Evolutionary conservation across 2,329 filamentous ascomycete species (phyloP), one percentile per base, ranked within the genome.

Genomic region (Apiospora phragmitis): DNA sequence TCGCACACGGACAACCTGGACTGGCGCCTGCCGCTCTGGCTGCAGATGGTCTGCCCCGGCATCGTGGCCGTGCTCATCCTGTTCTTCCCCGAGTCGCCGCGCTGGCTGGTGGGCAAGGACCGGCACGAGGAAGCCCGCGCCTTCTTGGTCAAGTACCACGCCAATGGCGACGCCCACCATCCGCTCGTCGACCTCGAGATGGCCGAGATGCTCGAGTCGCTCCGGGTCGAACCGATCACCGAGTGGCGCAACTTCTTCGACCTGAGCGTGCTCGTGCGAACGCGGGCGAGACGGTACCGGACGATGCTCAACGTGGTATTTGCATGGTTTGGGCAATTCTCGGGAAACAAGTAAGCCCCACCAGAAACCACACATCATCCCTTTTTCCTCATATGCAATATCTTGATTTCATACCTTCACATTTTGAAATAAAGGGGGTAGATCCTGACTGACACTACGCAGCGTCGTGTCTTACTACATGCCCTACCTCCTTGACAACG

Each of bases 281-380:
- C 77, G 1, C 79, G 79, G 6, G 78, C 81, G 21, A 80, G 80
- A 21, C 76, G 78, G 32, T 81, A 81, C 74, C 78, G 80, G 35
- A 73, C 82, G 35, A 79, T 83, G 70, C 79, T 83, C 21, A 82
- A 83, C 8, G 70, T 84, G 7, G 79, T 79, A 1, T 84, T 82
- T 69, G 79, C 81, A 7, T 83, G 81, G 78, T 83, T 83, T 72
- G 80, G 81, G 1, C 82, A 83, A 70, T 80, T 83, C 49, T 82
- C 80, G 62, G 81, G 81, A 18, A 83, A 82, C 70, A 80, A 80
- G 80, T 72, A 77, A 71, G 72, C 29, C 8, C 26, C 29, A 35
- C n/a, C n/a, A 9, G 14, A 21, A 18, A 38, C 18, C n/a, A 38
- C 67, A 32, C n/a, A n/a, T n/a, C 26, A 11, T 3, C 29, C 45